Base-by-base conservation (phyloP, 169 alveolate species). In the Plasmodium yoelii region DNA sequence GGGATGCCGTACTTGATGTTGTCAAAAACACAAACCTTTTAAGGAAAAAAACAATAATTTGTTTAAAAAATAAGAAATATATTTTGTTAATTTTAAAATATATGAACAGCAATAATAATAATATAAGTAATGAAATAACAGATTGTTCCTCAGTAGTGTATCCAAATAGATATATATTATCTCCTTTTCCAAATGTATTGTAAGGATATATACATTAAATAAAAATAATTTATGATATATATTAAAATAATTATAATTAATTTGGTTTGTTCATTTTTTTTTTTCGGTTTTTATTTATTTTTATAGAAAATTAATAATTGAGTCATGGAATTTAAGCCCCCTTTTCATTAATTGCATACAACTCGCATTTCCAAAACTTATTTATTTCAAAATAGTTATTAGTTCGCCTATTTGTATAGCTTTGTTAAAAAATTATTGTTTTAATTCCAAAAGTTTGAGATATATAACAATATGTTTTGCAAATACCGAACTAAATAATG, bases 401-500 rank as follows among this genome's bases (percentile, higher is more conserved):
- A 28, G 47, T 0, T 59, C 87, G 1, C 87, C 87, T 44, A 51
- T 73, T 46, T 73, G 87, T 51, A 59, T 73, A 19, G 64, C 87
- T 18, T 44, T 73, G 12, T 28, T 73, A 39, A 73, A 73, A 73
- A 73, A 73, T 26, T 73, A 57, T 22, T 73, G 87, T 12, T 73
- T 59, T 13, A 73, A 73, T 12, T 73, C 73, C 2, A 73, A 73
- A 49, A 28, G 44, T 28, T 51, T 73, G 18, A 59, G 87, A 15
- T 49, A 28, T 12, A 73, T 73, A 7, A 59, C 22, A 2, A 59
- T 73, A 0, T 1, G 55, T 13, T 57, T 73, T 47, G 63, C 22
- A 2, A 73, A 60, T 5, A 44, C 55, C 5, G 24, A 56, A 24
- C 13, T 73, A 26, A 24, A 18, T 2, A 59, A 61, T 5, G 87